Percentiles rank a stretch among this genome's conserved stretches.
Conservation (phyloP, 208 protist genomes). For the Leishmania amazonensis region DNA sequence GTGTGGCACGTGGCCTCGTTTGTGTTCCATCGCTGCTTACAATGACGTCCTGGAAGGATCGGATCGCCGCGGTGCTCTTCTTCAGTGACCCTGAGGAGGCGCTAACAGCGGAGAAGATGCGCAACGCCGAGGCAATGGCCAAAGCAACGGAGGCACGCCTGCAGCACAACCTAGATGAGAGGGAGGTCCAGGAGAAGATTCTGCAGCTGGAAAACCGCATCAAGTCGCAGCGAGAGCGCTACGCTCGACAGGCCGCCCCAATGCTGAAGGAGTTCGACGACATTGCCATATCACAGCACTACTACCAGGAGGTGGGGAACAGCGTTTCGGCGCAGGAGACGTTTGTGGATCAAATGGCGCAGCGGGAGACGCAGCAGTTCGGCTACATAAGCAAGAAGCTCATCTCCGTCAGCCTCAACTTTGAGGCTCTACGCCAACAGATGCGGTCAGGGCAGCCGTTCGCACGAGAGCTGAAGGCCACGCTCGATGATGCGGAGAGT, state of each 20-base stretch:
- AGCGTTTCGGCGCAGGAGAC: constrained; percentile 46
- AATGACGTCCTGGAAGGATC: constrained; percentile 42
- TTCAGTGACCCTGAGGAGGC: constrained; percentile 60
- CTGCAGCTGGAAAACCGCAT: constrained; percentile 49
- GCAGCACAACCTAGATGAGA: constrained; percentile 48
- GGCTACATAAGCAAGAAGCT: constrained; percentile 90
- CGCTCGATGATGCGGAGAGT: constrained; percentile 78
- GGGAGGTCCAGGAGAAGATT: constrained; percentile 28
- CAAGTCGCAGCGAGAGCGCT: constrained; percentile 47
- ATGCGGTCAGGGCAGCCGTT: constrained; percentile 63
- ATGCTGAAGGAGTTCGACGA: constrained; percentile 81
- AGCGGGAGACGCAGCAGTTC: constrained; percentile 73
- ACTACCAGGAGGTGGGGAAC: constrained; percentile 74
- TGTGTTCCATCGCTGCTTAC: neutral
- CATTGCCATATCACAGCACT: constrained; percentile 76
- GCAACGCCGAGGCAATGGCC: constrained; percentile 71
- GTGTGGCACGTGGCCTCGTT: neutral
- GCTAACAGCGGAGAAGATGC: constrained; percentile 58
- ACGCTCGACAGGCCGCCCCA: constrained; percentile 51
- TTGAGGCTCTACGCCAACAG: constrained; percentile 55
- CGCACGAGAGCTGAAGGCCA: constrained; percentile 48
- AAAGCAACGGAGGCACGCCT: constrained; percentile 45
- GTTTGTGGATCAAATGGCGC: constrained; percentile 51
- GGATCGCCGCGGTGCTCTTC: constrained; percentile 44
- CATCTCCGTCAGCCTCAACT: constrained; percentile 79